Evolutionary conservation across 2,329 filamentous ascomycete genomes (phyloP).

Genomic region (Pestalotiopsis sp.): DNA sequence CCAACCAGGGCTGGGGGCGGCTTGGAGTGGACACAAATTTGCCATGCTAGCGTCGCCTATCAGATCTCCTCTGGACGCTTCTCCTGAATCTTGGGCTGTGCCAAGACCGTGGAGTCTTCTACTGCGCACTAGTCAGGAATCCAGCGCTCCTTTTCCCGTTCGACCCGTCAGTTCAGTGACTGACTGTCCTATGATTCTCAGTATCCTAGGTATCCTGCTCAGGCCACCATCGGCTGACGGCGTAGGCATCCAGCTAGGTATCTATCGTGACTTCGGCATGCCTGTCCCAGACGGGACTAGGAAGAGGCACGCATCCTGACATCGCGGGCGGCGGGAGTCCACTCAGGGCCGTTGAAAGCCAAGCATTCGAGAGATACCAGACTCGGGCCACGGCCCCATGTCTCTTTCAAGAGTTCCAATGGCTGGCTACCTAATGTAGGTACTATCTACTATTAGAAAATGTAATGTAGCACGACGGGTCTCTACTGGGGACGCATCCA

Average conservation of each 20-base stretch:
- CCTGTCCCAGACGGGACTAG: constrained; percentile 9
- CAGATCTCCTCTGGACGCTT: constrained; percentile 4
- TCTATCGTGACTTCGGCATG: background rate
- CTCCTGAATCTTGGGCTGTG: constrained; percentile 12
- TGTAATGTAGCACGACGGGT: background rate
- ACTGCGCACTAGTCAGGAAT: background rate
- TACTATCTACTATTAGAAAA: background rate
- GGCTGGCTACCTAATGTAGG: background rate
- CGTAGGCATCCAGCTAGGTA: background rate
- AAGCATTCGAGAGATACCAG: background rate
- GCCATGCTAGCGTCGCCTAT: constrained; percentile 5
- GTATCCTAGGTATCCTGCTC: background rate
- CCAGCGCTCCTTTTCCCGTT: background rate
- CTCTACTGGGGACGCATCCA: background rate
- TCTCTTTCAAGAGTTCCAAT: background rate
- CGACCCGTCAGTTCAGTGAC: background rate
- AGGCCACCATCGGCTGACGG: background rate
- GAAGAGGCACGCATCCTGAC: background rate
- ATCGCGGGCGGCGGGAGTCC: background rate
- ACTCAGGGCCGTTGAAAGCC: background rate
- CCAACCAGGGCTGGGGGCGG: background rate
- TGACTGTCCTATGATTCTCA: background rate
- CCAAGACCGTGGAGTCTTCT: background rate
- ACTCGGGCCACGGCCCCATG: background rate
- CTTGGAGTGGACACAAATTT: background rate